Evolutionary conservation across 306 rosid genomes (phyloP).

Genomic region (Gleditsia sinensis): DNA sequence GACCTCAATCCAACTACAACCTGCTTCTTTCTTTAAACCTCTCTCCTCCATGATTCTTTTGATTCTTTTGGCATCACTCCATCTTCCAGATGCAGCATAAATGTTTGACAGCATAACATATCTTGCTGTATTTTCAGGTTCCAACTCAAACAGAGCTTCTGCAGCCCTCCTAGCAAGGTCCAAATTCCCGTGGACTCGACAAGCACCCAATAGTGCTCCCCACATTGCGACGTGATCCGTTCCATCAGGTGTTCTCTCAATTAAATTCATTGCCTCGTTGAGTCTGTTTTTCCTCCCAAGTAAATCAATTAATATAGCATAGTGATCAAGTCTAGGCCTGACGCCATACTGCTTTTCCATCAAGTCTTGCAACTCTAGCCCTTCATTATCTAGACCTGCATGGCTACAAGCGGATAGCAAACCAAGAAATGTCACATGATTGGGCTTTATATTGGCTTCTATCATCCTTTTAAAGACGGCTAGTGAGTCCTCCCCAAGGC

Average conservation of each 20-base stretch:
- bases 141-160: constrained; percentile 57
- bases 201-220: constrained; percentile 70
- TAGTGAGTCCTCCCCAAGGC: constrained; percentile 50
- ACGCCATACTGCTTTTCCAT: constrained; percentile 52
- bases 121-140: constrained; percentile 63
- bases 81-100: constrained; percentile 63
- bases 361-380: constrained; percentile 44
- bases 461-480: constrained; percentile 53
- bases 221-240: constrained; percentile 51
- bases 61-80: constrained; percentile 52
- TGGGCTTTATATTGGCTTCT: constrained; percentile 56
- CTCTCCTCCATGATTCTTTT: constrained; percentile 52
- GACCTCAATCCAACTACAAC: constrained; percentile 64
- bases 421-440: constrained; percentile 64
- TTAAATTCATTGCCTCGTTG: constrained; percentile 49
- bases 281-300: constrained; percentile 68
- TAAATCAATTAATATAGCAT: constrained; percentile 62
- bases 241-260: constrained; percentile 44
- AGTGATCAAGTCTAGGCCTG: constrained; percentile 53
- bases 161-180: constrained; percentile 58
- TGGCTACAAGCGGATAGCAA: constrained; percentile 63
- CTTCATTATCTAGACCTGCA: constrained; percentile 57
- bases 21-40: constrained; percentile 58
- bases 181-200: constrained; percentile 58
- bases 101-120: constrained; percentile 67